These are phyloP conservation scores for Hanseniaspora mollemarum DNA, from an alignment of 805 yeast species.

Conservation along the genomic window DNA sequence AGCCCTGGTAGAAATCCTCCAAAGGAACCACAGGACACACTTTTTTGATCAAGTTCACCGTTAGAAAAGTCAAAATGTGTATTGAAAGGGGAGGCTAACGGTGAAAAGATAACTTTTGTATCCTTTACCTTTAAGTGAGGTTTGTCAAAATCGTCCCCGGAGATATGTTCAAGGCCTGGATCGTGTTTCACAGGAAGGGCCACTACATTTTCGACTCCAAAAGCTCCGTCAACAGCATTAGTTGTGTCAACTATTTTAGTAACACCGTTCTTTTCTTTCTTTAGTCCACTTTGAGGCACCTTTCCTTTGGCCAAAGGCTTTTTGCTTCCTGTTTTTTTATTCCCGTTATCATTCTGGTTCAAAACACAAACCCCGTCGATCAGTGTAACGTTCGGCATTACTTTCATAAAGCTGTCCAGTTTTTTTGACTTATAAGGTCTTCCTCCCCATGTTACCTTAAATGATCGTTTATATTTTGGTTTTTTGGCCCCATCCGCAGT, in stretches of 20 bases:
- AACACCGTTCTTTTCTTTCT: too few relatives aligned
- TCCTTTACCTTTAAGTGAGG: too few relatives aligned
- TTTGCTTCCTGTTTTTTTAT: background rate
- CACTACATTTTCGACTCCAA: too few relatives aligned
- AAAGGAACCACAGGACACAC: background rate
- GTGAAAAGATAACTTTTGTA: background rate
- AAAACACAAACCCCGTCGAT: constrained; percentile 7
- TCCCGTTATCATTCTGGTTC: background rate
- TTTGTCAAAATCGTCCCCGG: too few relatives aligned
- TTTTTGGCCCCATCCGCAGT: background rate
- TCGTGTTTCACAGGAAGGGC: background rate
- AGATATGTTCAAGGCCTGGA: too few relatives aligned
- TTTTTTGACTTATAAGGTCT: constrained; percentile 11
- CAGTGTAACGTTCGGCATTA: background rate
- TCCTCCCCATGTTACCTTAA: constrained; percentile 13
- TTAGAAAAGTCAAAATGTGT: background rate
- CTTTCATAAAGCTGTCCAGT: constrained; percentile 1
- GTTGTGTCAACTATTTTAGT: too few relatives aligned
- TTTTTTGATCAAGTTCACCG: background rate
- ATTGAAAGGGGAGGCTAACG: background rate
- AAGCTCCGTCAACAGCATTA: too few relatives aligned
- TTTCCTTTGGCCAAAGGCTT: too few relatives aligned
- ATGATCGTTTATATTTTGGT: constrained; percentile 9
- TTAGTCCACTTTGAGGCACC: too few relatives aligned
- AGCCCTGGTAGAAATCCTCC: background rate